Evolutionary conservation across 495 filamentous ascomycete species (phyloP).

Genomic region (Neurospora sublineolata): DNA sequence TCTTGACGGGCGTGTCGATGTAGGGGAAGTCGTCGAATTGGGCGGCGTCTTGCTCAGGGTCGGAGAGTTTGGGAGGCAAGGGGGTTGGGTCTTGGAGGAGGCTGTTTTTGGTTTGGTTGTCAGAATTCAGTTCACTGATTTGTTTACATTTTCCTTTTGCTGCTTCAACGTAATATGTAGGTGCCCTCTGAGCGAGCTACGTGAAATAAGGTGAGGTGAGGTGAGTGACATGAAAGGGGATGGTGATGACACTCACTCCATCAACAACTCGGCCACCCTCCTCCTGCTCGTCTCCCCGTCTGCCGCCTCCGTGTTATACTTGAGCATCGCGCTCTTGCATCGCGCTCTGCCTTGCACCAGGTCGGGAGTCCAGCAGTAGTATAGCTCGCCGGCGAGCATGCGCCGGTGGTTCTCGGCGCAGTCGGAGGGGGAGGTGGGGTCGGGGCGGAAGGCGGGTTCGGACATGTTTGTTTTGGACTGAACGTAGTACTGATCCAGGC

Average conservation of each 20-base stretch:
- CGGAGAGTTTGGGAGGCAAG: slow-evolving; percentile 43
- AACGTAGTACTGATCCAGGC: background rate
- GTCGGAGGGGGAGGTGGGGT: slow-evolving; percentile 1
- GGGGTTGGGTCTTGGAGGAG: slow-evolving; percentile 49
- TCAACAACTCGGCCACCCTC: slow-evolving; percentile 54
- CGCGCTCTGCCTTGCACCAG: slow-evolving; percentile 43
- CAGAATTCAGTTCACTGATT: background rate
- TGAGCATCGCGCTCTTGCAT: slow-evolving; percentile 46
- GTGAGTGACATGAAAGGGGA: background rate
- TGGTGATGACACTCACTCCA: slow-evolving; percentile 45
- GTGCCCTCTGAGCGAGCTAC: background rate
- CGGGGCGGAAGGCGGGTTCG: background rate
- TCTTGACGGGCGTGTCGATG: slow-evolving; percentile 57
- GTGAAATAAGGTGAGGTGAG: background rate
- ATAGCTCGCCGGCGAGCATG: slow-evolving; percentile 42
- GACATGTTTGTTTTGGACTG: background rate
- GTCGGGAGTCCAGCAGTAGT: slow-evolving; percentile 35
- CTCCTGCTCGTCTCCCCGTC: slow-evolving; percentile 43
- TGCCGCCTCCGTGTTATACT: slow-evolving; percentile 45
- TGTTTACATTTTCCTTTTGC: no score
- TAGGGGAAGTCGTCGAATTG: slow-evolving; percentile 51
- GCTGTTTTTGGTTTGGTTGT: slow-evolving; percentile 31
- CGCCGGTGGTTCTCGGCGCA: slow-evolving; percentile 33
- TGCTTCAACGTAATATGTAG: no score
- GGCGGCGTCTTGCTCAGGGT: slow-evolving; percentile 46